Conservation (phyloP, 2,329 filamentous ascomycete genomes). For the Ophiocordyceps sinensis region DNA sequence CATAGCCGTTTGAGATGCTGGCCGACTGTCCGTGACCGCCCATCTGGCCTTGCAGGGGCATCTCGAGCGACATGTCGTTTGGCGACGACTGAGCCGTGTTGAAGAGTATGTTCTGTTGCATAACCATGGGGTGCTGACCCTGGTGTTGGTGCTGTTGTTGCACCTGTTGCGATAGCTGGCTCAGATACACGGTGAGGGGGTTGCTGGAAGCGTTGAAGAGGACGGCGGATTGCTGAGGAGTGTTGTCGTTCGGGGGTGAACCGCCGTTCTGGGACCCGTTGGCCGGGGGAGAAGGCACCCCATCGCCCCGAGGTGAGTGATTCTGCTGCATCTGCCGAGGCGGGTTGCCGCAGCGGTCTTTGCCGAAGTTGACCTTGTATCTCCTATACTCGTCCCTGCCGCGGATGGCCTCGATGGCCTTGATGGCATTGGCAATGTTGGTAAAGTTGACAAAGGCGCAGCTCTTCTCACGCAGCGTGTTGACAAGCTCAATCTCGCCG, state of each 20-base stretch:
- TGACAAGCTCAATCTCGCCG: slow-evolving; percentile 95
- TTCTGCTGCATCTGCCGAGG: slow-evolving; percentile 68
- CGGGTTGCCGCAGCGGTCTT: slow-evolving; percentile 93
- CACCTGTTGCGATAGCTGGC: slow-evolving; percentile 60
- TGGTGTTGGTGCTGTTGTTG: slow-evolving; percentile 65
- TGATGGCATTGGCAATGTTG: slow-evolving; percentile 99
- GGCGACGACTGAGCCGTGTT: slow-evolving; percentile 51
- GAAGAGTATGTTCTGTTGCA: slow-evolving; percentile 71
- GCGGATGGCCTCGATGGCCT: slow-evolving; percentile 91
- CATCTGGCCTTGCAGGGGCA: slow-evolving; percentile 45
- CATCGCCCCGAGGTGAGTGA: slow-evolving; percentile 53
- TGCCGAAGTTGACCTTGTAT: slow-evolving; percentile 99
- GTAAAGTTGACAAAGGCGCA: slow-evolving; percentile 99
- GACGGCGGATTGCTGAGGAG: slow-evolving; percentile 50
- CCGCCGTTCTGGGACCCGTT: slow-evolving; percentile 47
- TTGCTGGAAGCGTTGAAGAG: slow-evolving; percentile 77
- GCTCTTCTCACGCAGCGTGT: slow-evolving; percentile 94
- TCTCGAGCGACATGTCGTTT: slow-evolving; percentile 41
- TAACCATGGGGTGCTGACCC: slow-evolving; percentile 56
- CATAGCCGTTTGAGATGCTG: slow-evolving; percentile 50
- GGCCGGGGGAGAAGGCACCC: slow-evolving; percentile 38
- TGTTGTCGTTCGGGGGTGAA: slow-evolving; percentile 39
- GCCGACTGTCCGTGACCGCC: slow-evolving; percentile 51
- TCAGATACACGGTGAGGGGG: slow-evolving; percentile 85
- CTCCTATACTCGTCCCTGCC: slow-evolving; percentile 93